A percentile compares a stretch with the other conserved stretches of the same genome.
phyloP scores from a whole-genome alignment of 2,329 filamentous ascomycete genomes.

The Elsinoe ampelina region DNA sequence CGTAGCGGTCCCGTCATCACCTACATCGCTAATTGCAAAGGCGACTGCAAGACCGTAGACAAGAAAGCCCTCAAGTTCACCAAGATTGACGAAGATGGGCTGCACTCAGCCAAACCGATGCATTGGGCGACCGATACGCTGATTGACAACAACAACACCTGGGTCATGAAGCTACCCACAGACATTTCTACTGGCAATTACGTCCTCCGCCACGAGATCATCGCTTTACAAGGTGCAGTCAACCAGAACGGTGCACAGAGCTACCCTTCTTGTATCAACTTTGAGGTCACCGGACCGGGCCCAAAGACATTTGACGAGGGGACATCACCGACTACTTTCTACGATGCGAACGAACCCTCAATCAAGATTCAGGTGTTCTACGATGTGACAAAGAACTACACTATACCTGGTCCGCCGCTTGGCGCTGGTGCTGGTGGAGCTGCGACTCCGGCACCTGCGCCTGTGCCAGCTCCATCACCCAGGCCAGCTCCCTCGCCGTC shows the following conservation, averaged over 20 bases:
- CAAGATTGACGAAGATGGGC: slow-evolving; percentile 53
- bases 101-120: slow-evolving; percentile 34
- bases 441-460: neutral
- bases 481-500: neutral
- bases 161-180: slow-evolving; percentile 44
- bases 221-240: slow-evolving; percentile 49
- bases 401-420: neutral
- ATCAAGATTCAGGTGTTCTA: slow-evolving; percentile 10
- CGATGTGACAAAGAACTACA: slow-evolving; percentile 8
- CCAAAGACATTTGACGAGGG: slow-evolving; percentile 2
- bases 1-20: slow-evolving; percentile 56
- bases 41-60: slow-evolving; percentile 44
- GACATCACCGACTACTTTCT: slow-evolving; percentile 4
- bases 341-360: neutral
- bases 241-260: slow-evolving; percentile 36
- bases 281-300: slow-evolving; percentile 46
- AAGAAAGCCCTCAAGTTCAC: slow-evolving; percentile 49
- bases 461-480: neutral
- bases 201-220: slow-evolving; percentile 51
- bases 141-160: slow-evolving; percentile 37
- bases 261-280: slow-evolving; percentile 47
- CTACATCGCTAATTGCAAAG: slow-evolving; percentile 51
- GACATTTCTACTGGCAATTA: slow-evolving; percentile 49
- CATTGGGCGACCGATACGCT: slow-evolving; percentile 49
- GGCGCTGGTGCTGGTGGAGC: neutral